A percentile compares a stretch with the other conserved stretches of the same genome.
These are phyloP conservation scores for Russula dissimulans DNA, from an alignment of 768 basidiomycete species.

Conservation along the genomic window DNA sequence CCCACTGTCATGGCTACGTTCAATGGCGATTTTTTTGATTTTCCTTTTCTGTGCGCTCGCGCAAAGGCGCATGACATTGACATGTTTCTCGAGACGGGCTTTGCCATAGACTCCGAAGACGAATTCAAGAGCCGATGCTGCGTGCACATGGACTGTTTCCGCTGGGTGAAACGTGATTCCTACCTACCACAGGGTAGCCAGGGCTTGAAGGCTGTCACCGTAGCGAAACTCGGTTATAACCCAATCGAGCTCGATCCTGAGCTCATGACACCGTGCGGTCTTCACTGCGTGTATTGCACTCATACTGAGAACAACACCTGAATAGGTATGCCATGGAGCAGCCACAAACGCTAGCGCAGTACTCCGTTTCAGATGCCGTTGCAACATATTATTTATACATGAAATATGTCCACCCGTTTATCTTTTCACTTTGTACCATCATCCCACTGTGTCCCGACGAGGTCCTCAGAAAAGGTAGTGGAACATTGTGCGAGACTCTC, in stretches of 20 bases:
- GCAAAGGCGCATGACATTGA: conserved; percentile 85
- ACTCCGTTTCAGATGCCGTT: conserved; percentile 99
- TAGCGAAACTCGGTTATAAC: conserved; percentile 90
- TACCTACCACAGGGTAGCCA: conserved; percentile 98
- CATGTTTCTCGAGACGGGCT: conserved; percentile 93
- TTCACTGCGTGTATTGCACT: not conserved
- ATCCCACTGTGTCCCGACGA: conserved; percentile 96
- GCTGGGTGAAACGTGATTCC: conserved; percentile 99
- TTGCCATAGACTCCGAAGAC: conserved; percentile 82
- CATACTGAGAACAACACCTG: not conserved
- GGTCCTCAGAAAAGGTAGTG: conserved; percentile 90
- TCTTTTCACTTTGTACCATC: conserved; percentile 98
- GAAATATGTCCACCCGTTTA: conserved; percentile 99
- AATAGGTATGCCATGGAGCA: conserved; percentile 90
- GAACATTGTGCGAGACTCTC: conserved; percentile 94
- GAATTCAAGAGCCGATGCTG: conserved; percentile 92
- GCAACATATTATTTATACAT: conserved; percentile 99
- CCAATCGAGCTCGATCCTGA: conserved; percentile 98
- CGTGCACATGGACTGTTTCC: conserved; percentile 98
- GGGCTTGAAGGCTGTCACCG: conserved; percentile 96
- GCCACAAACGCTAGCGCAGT: conserved; percentile 89
- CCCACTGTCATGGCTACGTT: conserved; percentile 98
- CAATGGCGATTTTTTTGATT: conserved; percentile 99
- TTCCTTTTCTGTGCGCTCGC: conserved; percentile 87
- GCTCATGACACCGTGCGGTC: conserved; percentile 92